These are phyloP conservation scores for Rhododendron mucronatum DNA, from an alignment of 148 eudicot genomes.

Conservation along the genomic window DNA sequence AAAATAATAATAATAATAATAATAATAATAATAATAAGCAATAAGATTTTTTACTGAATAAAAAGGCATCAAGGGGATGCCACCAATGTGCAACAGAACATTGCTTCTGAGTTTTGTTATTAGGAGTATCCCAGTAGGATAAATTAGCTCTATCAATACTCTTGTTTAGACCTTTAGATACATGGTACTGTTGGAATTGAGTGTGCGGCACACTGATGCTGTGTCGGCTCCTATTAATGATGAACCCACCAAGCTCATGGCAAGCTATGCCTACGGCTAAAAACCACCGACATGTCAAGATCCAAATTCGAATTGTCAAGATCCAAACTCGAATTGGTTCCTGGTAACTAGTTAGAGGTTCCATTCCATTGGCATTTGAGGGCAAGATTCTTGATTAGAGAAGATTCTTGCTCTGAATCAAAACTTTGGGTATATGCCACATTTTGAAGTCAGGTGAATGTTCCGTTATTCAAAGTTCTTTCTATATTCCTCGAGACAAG, in stretches of 20 bases:
- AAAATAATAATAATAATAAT: too few species aligned
- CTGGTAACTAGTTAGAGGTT: too few species aligned
- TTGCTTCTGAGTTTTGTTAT: background rate
- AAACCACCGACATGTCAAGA: too few species aligned
- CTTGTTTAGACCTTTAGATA: background rate
- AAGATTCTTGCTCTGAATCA: background rate
- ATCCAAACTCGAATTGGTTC: background rate
- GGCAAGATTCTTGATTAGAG: too few species aligned
- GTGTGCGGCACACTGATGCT: background rate
- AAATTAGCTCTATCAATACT: background rate
- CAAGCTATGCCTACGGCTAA: too few species aligned
- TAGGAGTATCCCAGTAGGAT: too few species aligned
- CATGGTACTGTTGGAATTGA: background rate
- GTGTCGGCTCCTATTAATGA: too few species aligned
- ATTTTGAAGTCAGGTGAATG: background rate
- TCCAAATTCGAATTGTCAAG: too few species aligned
- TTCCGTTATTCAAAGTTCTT: background rate
- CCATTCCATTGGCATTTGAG: too few species aligned
- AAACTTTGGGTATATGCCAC: background rate
- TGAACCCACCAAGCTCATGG: too few species aligned
- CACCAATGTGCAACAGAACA: background rate
- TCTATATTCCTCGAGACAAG: background rate
- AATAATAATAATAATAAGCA: background rate
- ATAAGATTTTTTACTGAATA: background rate
- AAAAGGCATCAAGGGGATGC: background rate